These are phyloP conservation scores for Fusarium verrucosum DNA, from an alignment of 2,329 filamentous ascomycete genomes.

Conservation along the genomic window DNA sequence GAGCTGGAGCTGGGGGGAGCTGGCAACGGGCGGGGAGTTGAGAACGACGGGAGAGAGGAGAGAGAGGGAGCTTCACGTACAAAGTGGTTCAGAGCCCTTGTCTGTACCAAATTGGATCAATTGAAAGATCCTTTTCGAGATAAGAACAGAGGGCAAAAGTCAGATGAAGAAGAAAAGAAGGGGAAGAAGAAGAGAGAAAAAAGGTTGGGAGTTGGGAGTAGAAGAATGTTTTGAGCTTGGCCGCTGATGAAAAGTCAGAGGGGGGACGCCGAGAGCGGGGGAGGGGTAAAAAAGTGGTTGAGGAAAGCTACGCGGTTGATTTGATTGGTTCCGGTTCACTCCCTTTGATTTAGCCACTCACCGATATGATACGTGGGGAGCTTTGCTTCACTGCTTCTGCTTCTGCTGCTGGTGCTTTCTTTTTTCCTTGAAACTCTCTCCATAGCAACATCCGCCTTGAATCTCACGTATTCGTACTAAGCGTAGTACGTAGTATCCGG, in stretches of 20 bases:
- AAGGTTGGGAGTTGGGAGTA: constrained; percentile 35
- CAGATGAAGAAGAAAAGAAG: constrained; percentile 33
- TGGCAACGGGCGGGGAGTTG: constrained; percentile 7
- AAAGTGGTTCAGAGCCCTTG: constrained; percentile 39
- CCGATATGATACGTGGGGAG: constrained; percentile 3
- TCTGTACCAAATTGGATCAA: constrained; percentile 45
- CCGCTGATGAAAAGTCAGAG: constrained; percentile 41
- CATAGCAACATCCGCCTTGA: constrained; percentile 22
- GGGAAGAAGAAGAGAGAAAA: constrained; percentile 35
- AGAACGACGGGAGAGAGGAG: neutral
- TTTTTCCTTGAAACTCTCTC: constrained; percentile 1
- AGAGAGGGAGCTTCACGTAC: constrained; percentile 30
- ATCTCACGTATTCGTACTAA: constrained; percentile 42
- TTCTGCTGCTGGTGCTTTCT: neutral
- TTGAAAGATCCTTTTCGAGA: constrained; percentile 41
- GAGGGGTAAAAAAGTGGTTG: constrained; percentile 45
- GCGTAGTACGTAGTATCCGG: neutral
- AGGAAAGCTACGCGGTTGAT: constrained; percentile 20
- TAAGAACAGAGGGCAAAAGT: constrained; percentile 39
- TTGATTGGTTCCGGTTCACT: constrained; percentile 18
- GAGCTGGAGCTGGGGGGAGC: constrained; percentile 16
- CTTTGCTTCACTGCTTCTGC: neutral
- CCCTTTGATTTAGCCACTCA: constrained; percentile 8
- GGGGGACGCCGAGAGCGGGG: constrained; percentile 49
- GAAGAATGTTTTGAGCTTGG: constrained; percentile 30